Percentiles rank a stretch among this genome's conserved stretches.
phyloP scores from a whole-genome alignment of 2,329 filamentous ascomycete species.

The Fusarium pseudograminearum region DNA sequence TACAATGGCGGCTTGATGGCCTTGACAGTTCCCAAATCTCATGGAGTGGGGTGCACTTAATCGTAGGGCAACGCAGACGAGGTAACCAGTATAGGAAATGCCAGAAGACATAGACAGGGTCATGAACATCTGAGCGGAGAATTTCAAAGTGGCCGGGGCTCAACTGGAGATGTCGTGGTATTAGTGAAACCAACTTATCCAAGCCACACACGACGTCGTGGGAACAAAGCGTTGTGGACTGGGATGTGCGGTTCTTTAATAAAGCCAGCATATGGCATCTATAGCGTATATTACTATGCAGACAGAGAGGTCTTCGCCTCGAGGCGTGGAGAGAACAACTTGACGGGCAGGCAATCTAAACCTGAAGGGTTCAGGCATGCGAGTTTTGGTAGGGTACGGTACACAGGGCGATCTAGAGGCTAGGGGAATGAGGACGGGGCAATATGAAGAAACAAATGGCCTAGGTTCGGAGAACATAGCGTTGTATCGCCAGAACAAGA shows the following conservation, averaged over 20 bases:
- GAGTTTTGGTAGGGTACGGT: slow-evolving; percentile 49
- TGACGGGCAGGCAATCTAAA: slow-evolving; percentile 48
- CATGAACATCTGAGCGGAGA: slow-evolving; percentile 46
- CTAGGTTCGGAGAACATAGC: slow-evolving; percentile 40
- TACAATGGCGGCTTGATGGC: slow-evolving; percentile 46
- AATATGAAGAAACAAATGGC: slow-evolving; percentile 48
- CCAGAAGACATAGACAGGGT: slow-evolving; percentile 48
- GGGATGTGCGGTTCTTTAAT: slow-evolving; percentile 41
- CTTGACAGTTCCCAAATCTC: slow-evolving; percentile 41
- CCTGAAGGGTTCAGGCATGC: slow-evolving; percentile 48
- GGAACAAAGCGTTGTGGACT: slow-evolving; percentile 44
- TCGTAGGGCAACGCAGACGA: slow-evolving; percentile 53
- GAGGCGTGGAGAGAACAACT: slow-evolving; percentile 49
- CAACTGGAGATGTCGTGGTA: slow-evolving; percentile 44
- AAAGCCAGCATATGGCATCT: slow-evolving; percentile 30
- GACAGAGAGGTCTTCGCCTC: slow-evolving; percentile 33
- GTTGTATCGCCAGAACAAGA: slow-evolving; percentile 43
- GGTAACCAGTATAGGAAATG: slow-evolving; percentile 56
- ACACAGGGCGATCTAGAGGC: slow-evolving; percentile 48
- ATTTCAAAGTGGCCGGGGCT: slow-evolving; percentile 47
- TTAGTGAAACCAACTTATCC: slow-evolving; percentile 48
- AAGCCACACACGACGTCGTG: slow-evolving; percentile 46
- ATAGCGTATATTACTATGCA: neutral
- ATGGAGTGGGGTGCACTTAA: slow-evolving; percentile 40
- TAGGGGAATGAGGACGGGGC: slow-evolving; percentile 41